Base-by-base conservation (phyloP, 345 rosid genomes). In the Tarenaya hassleriana region DNA sequence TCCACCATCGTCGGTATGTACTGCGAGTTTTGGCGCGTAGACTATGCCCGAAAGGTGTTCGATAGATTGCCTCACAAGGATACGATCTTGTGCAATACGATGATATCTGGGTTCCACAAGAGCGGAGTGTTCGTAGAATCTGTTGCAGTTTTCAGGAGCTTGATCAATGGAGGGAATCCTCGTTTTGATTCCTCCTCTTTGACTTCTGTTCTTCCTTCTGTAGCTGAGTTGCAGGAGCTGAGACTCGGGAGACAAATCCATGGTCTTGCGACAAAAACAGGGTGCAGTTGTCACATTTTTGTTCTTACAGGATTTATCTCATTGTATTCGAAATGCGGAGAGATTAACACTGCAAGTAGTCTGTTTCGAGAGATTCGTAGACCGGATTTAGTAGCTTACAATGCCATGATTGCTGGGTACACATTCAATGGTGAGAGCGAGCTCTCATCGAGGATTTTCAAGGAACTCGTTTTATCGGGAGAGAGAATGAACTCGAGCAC, bases 361-460 rank as follows among this genome's bases (percentile, higher is more conserved):
- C 67, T 86, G 74, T 86, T 83, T 62, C 46, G 60, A 34, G 73
- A 69, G 66, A 75, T 83, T 60, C 57, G 48, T 60, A 16, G 41
- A 64, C 84, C 71, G 1, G 95, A 86, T 74, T 60, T 83, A 56
- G 75, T 83, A 48, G 79, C 86, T 67, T 79, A 66, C 65, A 86
- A 86, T 40, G 92, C 95, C 13, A 81, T 86, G 92, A 77, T 86
- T 47, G 74, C 82, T 48, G 92, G 95, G 16, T 79, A 69, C 62
- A 70, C 82, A 33, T 66, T 63, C 46, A 86, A 77, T 61, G 82
- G 71, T 5, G 60, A 79, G 41, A 77, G 69, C 0, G 65, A 71
- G 56, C 73, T 66, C 38, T 74, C 95, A 0, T 51, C 81, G 54
- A 58, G 68, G 34, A 37, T 83, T 55, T 86, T 83, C 67, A 74